These are phyloP conservation scores for Naumovozyma castellii DNA, from an alignment of 805 yeast genomes.

Conservation along the genomic window DNA sequence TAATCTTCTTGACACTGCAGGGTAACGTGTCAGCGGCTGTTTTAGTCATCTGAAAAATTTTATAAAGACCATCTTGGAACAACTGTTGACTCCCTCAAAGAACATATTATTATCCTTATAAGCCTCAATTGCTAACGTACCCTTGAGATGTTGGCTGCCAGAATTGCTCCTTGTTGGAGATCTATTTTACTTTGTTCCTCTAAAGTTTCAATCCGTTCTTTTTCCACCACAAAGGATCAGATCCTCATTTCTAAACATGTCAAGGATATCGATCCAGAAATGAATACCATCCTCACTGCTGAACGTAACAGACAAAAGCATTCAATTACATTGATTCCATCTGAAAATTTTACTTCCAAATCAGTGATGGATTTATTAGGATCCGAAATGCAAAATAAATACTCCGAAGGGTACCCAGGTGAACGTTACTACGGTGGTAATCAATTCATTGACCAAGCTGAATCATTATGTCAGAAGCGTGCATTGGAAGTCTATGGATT, in stretches of 20 bases:
- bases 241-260: constrained; percentile 51
- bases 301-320: constrained; percentile 84
- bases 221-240: constrained; percentile 16
- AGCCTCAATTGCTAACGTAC: neutral
- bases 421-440: constrained; percentile 98
- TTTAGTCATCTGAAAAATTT: no score
- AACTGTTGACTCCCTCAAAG: no score
- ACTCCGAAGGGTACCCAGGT: constrained; percentile 97
- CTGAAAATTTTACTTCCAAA: constrained; percentile 92
- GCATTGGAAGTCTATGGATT: constrained; percentile 78
- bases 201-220: constrained; percentile 5
- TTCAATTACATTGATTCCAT: constrained; percentile 86
- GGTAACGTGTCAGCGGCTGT: neutral
- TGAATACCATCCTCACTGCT: constrained; percentile 61
- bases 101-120: no score
- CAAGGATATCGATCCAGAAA: constrained; percentile 73
- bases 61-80: no score
- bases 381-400: constrained; percentile 94
- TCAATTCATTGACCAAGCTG: constrained; percentile 87
- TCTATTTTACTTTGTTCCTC: neutral
- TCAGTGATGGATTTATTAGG: constrained; percentile 93
- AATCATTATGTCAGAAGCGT: constrained; percentile 79
- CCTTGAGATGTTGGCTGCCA: neutral
- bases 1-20: neutral
- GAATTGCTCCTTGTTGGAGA: neutral